Percentiles rank a stretch among this genome's conserved stretches.
phyloP scores from a whole-genome alignment of 129 eudicot species.

The Escallonia rubra region DNA sequence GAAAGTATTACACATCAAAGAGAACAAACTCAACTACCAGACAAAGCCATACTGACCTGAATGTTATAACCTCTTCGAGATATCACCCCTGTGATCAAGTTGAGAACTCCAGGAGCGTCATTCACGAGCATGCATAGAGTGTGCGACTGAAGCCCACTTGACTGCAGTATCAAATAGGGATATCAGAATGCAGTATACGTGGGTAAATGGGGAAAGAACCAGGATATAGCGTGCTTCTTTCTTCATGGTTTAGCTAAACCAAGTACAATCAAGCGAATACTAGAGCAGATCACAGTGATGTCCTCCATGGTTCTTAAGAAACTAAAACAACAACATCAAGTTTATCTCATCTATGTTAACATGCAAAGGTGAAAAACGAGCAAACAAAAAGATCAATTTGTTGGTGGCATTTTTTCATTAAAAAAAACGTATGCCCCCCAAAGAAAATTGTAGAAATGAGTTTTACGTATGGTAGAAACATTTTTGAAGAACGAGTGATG shows the following conservation, averaged over 20 bases:
- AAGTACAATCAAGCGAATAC: no score
- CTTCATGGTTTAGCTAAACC: no score
- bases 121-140: slow-evolving; percentile 81
- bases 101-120: slow-evolving; percentile 87
- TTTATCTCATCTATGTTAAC: not conserved
- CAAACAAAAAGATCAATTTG: not conserved
- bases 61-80: slow-evolving; percentile 87
- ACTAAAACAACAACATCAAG: no score
- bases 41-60: slow-evolving; percentile 48
- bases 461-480: not conserved
- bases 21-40: not conserved
- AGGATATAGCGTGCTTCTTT: not conserved
- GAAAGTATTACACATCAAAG: not conserved
- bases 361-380: not conserved
- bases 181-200: not conserved
- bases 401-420: not conserved
- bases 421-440: not conserved
- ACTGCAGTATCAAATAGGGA: slow-evolving; percentile 38
- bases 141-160: slow-evolving; percentile 77
- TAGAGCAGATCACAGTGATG: not conserved
- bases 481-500: no score
- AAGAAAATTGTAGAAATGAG: not conserved
- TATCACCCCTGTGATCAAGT: slow-evolving; percentile 71
- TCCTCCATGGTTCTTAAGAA: not conserved
- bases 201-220: not conserved